Percentiles rank a stretch among this genome's conserved stretches.
Conservation (phyloP, 768 basidiomycete species). For the Infundibulicybe gibba region DNA sequence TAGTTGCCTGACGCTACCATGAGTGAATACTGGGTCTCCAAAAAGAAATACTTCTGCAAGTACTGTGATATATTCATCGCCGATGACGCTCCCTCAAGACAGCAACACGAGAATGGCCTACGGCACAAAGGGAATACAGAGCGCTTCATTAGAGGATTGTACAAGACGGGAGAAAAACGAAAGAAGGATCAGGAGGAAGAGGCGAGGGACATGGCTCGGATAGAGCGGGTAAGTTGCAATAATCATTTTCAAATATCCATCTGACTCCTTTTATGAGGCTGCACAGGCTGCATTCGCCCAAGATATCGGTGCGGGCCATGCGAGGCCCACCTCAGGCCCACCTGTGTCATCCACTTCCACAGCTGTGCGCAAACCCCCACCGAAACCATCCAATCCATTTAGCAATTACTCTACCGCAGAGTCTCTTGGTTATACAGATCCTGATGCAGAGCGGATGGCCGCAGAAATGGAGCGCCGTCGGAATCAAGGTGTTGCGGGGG, state of each 20-base stretch:
- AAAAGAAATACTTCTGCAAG: conserved; percentile 92
- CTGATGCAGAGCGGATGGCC: conserved; percentile 62
- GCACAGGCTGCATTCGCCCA: conserved; percentile 77
- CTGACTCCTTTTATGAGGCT: conserved; percentile 40
- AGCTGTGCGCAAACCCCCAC: conserved; percentile 35
- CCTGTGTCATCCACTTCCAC: conserved; percentile 30
- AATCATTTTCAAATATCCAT: conserved; percentile 1
- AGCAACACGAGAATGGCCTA: conserved; percentile 90
- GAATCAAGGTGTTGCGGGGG: conserved; percentile 69
- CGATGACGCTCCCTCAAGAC: conserved; percentile 90
- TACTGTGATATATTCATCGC: conserved; percentile 97
- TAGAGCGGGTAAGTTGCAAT: conserved; percentile 63
- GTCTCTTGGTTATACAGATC: conserved; percentile 77
- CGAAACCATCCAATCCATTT: conserved; percentile 60
- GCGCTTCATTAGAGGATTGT: conserved; percentile 85
- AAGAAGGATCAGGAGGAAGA: conserved; percentile 86
- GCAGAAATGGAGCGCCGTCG: conserved; percentile 57
- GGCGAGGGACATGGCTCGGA: conserved; percentile 77
- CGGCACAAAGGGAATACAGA: conserved; percentile 95
- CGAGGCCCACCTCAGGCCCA: conserved; percentile 28
- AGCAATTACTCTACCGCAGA: conserved; percentile 88
- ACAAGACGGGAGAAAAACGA: conserved; percentile 88
- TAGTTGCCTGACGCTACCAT: conserved; percentile 34
- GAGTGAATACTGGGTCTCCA: conserved; percentile 92
- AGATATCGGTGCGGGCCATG: conserved; percentile 70